Evolutionary conservation across 768 basidiomycete species (phyloP), one percentile per base, ranked within the genome.

Genomic region (Russula vinacea): DNA sequence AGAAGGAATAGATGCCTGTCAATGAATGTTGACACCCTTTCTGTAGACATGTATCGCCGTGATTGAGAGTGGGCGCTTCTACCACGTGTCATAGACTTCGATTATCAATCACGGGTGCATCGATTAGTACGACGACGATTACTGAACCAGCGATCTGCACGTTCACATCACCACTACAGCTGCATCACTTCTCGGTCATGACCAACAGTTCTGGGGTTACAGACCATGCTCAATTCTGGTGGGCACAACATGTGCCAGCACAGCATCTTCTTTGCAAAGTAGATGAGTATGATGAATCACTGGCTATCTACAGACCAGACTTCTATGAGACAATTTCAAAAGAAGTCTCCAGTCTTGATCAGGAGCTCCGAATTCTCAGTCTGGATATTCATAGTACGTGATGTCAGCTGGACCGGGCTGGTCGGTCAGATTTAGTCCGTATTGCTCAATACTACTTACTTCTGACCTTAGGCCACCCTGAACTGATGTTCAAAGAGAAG

Each of bases 401-500:
- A 4, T 13, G 2, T 42, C 60, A 5, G 5, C 8, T 35, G 63
- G 9, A n/a, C n/a, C n/a, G n/a, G 6, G 5, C 8, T 35, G 62
- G 11, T 42, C 35, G 22, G 17, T 49, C 7, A 35, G n/a, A n/a
- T 9, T 56, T 11, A 33, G 22, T n/a, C 22, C n/a, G 40, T 10
- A 32, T 44, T 56, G 32, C 35, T 67, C 56, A 60, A 53, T 45
- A 13, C 26, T 13, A 42, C 10, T 8, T 44, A 11, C 44, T 42
- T 32, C 13, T 22, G 29, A 52, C 22, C 17, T 26, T 69, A 91
- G 90, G 78, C 19, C 86, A 86, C 67, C 89, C 89, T 2, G 90
- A 92, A 72, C 75, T 89, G 16, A 78, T 73, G 52, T 90, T 81
- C 66, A 77, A 88, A 71, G 90, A 92, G 77, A 77, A 76, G 88